Evolutionary conservation across 768 basidiomycete species (phyloP).

Genomic region (Tylopilus cervinicoccineus): DNA sequence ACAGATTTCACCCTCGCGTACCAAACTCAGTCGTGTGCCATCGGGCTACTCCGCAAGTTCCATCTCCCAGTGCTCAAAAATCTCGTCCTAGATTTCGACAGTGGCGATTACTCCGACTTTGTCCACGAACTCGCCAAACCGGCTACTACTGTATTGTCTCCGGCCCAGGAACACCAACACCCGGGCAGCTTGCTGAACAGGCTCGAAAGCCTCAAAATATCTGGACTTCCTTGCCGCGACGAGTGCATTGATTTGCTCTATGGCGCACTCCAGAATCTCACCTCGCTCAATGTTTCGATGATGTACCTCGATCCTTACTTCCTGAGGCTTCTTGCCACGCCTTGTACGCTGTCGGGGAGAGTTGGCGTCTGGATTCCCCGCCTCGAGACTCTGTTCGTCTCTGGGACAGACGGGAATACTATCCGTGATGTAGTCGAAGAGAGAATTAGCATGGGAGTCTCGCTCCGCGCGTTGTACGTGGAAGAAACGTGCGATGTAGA

Average conservation of each 20-base stretch:
- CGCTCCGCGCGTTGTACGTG: conserved; percentile 45
- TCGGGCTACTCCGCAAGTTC: background rate
- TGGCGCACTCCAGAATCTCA: background rate
- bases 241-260: background rate
- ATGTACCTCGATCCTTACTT: conserved; percentile 29
- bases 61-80: background rate
- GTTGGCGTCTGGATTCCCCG: conserved; percentile 41
- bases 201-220: background rate
- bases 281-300: conserved; percentile 22
- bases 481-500: conserved; percentile 42
- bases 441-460: conserved; percentile 40
- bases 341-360: background rate
- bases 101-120: background rate
- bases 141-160: background rate
- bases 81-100: background rate
- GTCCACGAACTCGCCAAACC: background rate
- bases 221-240: background rate
- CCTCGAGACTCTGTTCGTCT: conserved; percentile 45
- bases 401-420: conserved; percentile 37
- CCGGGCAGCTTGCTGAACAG: background rate
- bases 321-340: conserved; percentile 15
- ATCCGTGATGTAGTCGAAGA: conserved; percentile 32
- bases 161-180: background rate
- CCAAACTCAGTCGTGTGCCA: background rate
- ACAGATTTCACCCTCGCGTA: background rate